These are phyloP conservation scores for Quercus wislizeni DNA, from an alignment of 306 rosid genomes.

Conservation along the genomic window DNA sequence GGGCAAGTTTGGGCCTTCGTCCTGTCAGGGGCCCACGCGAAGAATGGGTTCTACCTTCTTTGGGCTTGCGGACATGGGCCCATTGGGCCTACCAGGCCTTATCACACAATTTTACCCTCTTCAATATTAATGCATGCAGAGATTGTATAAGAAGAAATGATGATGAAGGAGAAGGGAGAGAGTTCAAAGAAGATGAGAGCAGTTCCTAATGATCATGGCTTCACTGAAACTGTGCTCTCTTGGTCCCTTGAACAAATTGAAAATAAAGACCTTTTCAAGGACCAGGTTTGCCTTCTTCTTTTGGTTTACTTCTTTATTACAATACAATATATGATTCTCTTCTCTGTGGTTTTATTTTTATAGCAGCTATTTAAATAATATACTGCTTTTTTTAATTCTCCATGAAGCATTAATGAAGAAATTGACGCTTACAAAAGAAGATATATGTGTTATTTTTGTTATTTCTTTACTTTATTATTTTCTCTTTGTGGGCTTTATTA, in stretches of 20 bases:
- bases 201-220: neutral
- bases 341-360: neutral
- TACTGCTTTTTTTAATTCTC: neutral
- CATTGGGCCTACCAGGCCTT: too few species aligned
- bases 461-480: too few species aligned
- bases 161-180: neutral
- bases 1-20: too few species aligned
- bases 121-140: neutral
- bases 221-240: constrained; percentile 40
- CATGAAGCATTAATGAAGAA: neutral
- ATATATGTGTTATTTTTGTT: neutral
- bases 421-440: neutral
- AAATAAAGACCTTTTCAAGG: constrained; percentile 34
- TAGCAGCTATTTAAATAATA: neutral
- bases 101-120: too few species aligned
- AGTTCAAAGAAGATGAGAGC: constrained; percentile 22
- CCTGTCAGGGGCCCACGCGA: too few species aligned
- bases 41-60: too few species aligned
- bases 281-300: constrained; percentile 30
- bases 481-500: neutral
- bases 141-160: neutral
- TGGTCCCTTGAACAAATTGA: constrained; percentile 61
- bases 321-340: too few species aligned
- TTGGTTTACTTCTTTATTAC: neutral
- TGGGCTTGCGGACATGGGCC: too few species aligned